Evolutionary conservation across 805 yeast genomes (phyloP), one percentile per base, ranked within the genome.

Genomic region (Hanseniaspora pseudoguilliermondii): DNA sequence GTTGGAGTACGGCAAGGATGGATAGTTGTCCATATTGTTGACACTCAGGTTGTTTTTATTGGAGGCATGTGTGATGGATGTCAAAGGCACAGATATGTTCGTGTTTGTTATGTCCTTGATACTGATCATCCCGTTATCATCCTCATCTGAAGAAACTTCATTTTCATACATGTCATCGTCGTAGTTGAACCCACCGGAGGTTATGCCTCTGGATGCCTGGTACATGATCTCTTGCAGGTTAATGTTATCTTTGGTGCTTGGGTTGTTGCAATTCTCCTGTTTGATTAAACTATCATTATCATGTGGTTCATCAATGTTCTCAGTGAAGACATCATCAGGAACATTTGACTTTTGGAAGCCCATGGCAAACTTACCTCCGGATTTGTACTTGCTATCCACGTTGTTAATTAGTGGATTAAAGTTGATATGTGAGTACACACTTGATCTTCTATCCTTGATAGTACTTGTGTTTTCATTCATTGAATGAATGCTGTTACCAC

Each of bases 301-400:
- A 20, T 46, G n/a, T 20, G n/a, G 39, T 15, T 56, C 57, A 20
- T 46, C 54, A 13, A 55, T 59, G 21, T 58, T 58, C 27, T 58
- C 62, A 15, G 57, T 63, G 9, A 59, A 57, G 2, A 55, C 60
- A 27, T 58, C 58, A 10, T 61, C 58, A 44, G 47, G 47, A 5
- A 29, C 47, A 46, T 27, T 53, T 36, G 40, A 46, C 23, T 51
- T 39, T n/a, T 41, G 20, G 11, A 36, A 50, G 5, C 62, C 58
- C 16, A 85, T 86, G 64, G 82, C 89, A 65, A 86, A 91, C 64
- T 90, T 85, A 1, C 98, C 98, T 6, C 98, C 98, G 60, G 77
- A 76, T 13, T 83, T 83, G 63, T 91, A 91, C 64, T 91, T 91
- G 57, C 85, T 81, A 65, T 91, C 97, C 41, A 91, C 82, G 57